Percentiles rank a stretch among this genome's conserved stretches.
These are phyloP conservation scores for Pleurotus citrinopileatus DNA, from an alignment of 768 basidiomycete species.

Conservation along the genomic window DNA sequence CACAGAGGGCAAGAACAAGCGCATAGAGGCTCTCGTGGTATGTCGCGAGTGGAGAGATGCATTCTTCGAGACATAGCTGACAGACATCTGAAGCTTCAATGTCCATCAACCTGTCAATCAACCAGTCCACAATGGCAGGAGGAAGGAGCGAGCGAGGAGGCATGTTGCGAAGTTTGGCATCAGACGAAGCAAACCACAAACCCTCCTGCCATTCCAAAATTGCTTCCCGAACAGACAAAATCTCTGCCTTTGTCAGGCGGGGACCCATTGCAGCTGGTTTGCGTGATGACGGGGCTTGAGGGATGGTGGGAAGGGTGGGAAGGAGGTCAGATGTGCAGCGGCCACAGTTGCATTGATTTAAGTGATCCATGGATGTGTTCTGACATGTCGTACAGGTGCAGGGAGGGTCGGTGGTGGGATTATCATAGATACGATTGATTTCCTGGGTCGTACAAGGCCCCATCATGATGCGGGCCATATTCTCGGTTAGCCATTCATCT, in stretches of 20 bases:
- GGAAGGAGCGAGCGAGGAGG: neutral
- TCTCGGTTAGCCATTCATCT: slow-evolving; percentile 5
- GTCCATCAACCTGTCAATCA: neutral
- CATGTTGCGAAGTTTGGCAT: neutral
- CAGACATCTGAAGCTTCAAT: neutral
- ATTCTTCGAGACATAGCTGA: neutral
- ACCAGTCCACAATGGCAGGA: neutral
- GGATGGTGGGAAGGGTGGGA: neutral
- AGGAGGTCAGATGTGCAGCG: neutral
- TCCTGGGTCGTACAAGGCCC: neutral
- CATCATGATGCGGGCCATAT: slow-evolving; percentile 1
- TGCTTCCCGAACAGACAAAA: neutral
- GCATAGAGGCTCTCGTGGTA: neutral
- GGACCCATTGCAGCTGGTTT: neutral
- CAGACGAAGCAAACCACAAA: neutral
- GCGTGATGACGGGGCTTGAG: neutral
- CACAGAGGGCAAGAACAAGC: neutral
- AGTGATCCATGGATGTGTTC: too few relatives aligned
- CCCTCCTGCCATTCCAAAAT: neutral
- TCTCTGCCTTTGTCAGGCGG: neutral
- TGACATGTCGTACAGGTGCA: neutral
- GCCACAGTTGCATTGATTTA: neutral
- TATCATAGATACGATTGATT: neutral
- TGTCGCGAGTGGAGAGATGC: neutral
- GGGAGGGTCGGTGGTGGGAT: neutral